These are phyloP conservation scores for Eustoma russellianum DNA, from an alignment of 257 asterid species.

Conservation along the genomic window DNA sequence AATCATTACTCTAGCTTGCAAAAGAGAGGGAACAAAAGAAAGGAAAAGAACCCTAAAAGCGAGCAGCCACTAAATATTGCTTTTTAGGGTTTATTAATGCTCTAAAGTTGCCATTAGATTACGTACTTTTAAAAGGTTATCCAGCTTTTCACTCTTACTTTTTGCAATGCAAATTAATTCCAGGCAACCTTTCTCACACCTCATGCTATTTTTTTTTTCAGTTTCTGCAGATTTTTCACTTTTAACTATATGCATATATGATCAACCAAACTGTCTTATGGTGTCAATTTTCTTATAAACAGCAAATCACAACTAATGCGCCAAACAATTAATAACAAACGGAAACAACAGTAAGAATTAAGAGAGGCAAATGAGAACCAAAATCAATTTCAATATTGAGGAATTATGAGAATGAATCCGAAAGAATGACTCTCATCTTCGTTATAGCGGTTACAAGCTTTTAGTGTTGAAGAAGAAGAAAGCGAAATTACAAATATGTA, in stretches of 20 bases:
- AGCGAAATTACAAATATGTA: too few relatives aligned
- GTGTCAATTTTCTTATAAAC: too few relatives aligned
- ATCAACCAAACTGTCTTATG: too few relatives aligned
- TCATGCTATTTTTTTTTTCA: conserved; percentile 5
- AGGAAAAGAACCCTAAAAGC: conserved; percentile 21
- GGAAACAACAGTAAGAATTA: too few relatives aligned
- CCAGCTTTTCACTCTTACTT: conserved; percentile 45
- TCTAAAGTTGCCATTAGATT: conserved; percentile 33
- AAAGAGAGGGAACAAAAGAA: conserved; percentile 16
- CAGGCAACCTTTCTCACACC: conserved; percentile 36
- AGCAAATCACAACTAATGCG: too few relatives aligned
- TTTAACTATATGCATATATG: neutral
- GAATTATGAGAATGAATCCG: too few relatives aligned
- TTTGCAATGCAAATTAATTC: conserved; percentile 26
- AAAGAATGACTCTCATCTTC: too few relatives aligned
- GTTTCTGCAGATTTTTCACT: neutral
- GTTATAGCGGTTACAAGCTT: too few relatives aligned
- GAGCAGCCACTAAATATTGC: conserved; percentile 35
- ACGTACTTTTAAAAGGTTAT: conserved; percentile 45
- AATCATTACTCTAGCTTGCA: conserved; percentile 36
- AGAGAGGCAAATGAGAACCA: too few relatives aligned
- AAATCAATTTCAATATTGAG: too few relatives aligned
- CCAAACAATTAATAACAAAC: too few relatives aligned
- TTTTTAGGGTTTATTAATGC: conserved; percentile 26
- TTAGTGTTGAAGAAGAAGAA: too few relatives aligned